Conservation (phyloP, 169 alveolate genomes). For the Neospora caninum region DNA sequence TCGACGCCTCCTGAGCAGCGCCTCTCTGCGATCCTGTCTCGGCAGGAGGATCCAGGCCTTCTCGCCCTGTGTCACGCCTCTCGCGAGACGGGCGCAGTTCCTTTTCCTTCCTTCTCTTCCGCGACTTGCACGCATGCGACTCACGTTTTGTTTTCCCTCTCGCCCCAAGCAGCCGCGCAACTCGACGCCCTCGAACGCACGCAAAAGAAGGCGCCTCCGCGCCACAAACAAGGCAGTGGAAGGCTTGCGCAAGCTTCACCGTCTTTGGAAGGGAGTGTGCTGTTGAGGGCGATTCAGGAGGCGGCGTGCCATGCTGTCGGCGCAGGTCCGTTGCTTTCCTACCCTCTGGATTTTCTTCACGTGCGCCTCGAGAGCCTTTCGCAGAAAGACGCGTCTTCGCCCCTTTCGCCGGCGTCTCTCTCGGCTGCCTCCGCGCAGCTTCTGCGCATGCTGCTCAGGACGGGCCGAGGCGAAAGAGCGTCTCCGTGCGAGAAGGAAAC, state of each 20-base stretch:
- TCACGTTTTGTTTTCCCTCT: background rate
- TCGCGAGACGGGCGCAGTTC: background rate
- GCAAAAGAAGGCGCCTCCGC: background rate
- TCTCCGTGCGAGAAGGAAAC: background rate
- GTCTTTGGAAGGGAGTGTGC: background rate
- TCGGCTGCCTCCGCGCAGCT: constrained; percentile 44
- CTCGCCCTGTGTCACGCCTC: constrained; percentile 15
- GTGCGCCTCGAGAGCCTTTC: background rate
- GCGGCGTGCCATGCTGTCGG: background rate
- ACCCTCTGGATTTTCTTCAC: constrained; percentile 14
- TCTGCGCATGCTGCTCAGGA: constrained; percentile 9
- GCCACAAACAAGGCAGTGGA: background rate
- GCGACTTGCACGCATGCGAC: background rate
- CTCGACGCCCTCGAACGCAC: too few species aligned
- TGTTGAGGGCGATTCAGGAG: constrained; percentile 12
- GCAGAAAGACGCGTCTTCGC: background rate
- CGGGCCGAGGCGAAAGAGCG: background rate
- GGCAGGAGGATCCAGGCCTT: constrained; percentile 19
- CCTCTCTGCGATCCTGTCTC: constrained; percentile 17
- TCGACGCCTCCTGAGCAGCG: constrained; percentile 41
- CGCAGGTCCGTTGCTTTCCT: constrained; percentile 15
- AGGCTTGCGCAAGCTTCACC: background rate
- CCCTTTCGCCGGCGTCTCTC: background rate
- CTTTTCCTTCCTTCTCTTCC: background rate
- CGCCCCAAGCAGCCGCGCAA: background rate